Evolutionary conservation across 768 basidiomycete genomes (phyloP).

Genomic region (Pleurotus sapidus): DNA sequence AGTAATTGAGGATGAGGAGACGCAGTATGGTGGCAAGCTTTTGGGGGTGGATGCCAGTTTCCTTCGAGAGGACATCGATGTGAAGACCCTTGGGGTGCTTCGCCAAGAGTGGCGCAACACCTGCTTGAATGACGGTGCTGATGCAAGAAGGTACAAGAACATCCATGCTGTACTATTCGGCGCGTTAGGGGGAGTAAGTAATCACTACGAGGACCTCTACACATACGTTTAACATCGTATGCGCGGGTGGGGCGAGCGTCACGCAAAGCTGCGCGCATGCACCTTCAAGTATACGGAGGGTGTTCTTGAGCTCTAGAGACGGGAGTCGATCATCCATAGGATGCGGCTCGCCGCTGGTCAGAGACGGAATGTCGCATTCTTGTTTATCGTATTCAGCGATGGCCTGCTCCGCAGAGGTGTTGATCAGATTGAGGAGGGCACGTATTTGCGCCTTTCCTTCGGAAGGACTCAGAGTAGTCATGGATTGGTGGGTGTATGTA

Average conservation of each 20-base stretch:
- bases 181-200: not conserved
- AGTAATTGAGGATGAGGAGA: not conserved
- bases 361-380: constrained; percentile 10
- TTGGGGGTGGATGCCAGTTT: not conserved
- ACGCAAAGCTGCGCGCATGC: constrained; percentile 18
- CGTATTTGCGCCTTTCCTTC: constrained; percentile 19
- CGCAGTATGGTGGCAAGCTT: constrained; percentile 10
- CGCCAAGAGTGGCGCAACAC: not conserved
- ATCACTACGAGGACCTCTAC: not conserved
- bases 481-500: too few relatives aligned
- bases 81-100: constrained; percentile 10
- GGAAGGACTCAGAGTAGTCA: too few relatives aligned
- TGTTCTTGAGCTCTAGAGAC: constrained; percentile 11
- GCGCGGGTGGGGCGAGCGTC: constrained; percentile 13
- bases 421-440: constrained; percentile 27
- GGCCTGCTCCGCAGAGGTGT: constrained; percentile 17
- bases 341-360: constrained; percentile 2
- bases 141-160: not conserved
- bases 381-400: constrained; percentile 14
- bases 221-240: constrained; percentile 16
- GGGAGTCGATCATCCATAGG: constrained; percentile 5
- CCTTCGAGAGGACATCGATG: constrained; percentile 4
- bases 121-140: not conserved
- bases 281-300: constrained; percentile 16
- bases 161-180: not conserved